Base-by-base conservation (phyloP, 179 eudicot genomes). In the Camellia oleifera region DNA sequence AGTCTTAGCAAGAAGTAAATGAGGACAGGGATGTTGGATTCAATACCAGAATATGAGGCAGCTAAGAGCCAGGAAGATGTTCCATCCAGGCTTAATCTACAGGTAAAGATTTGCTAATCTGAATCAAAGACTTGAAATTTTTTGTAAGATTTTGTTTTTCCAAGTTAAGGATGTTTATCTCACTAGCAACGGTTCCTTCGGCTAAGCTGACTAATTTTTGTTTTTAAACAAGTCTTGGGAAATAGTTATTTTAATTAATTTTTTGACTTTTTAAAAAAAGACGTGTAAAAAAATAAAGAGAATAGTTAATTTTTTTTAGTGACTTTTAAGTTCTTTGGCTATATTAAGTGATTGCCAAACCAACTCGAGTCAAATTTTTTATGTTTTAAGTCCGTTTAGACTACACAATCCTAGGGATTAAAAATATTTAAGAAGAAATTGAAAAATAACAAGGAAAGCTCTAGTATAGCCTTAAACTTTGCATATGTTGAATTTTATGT, bases 21-120 rank as follows among this genome's bases (percentile, higher is more conserved):
- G 44, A 84, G 87, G 80, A 85, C 84, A 77, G 81, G 81, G 67
- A 75, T 78, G 78, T 67, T 90, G 75, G 84, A 84, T 64, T 72
- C 89, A 4, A 88, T 88, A 46, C 93, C 90, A 14, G 93, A 90
- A 68, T 67, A 75, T 77, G 91, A 83, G 42, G 69, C 77, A 18
- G 65, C 78, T 68, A 79, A 70, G 75, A 69, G 80, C 68, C 82
- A 56, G 53, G 63, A 79, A 54, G 81, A 82, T 57, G 82, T 14
- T 65, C 63, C 88, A 0, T 64, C 83, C 14, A 11, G 80, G 46
- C 66, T 83, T 80, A 50, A 48, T 54, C 65, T 75, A 65, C 85
- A 82, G 89, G 89, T 82, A 82, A 23, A 62, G 26, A 58, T 26
- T 60, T 61, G 69, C 42, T 61, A 42, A 75, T 42, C 7, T 5